These are phyloP conservation scores for Didymella arachidicola DNA, from an alignment of 2,329 filamentous ascomycete genomes.

Conservation along the genomic window DNA sequence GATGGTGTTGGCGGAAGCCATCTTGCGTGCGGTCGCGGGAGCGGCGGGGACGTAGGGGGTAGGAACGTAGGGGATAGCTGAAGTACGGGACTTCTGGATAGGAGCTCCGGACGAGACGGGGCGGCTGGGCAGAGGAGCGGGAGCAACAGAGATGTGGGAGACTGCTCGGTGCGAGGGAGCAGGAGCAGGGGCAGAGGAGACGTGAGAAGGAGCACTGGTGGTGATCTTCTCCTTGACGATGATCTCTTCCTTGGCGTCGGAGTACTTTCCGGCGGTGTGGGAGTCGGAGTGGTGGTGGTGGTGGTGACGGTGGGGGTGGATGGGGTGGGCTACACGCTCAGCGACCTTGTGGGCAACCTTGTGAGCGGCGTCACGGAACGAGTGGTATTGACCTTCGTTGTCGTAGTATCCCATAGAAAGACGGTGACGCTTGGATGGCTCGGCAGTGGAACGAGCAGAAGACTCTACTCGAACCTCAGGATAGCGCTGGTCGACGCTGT, in stretches of 20 bases:
- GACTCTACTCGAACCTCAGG: conserved; percentile 60
- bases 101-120: conserved; percentile 51
- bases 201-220: conserved; percentile 34
- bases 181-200: conserved; percentile 28
- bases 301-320: conserved; percentile 64
- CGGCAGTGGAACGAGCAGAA: conserved; percentile 60
- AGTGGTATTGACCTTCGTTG: conserved; percentile 79
- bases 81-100: conserved; percentile 40
- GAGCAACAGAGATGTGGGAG: conserved; percentile 32
- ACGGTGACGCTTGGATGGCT: conserved; percentile 59
- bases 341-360: conserved; percentile 61
- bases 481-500: conserved; percentile 51
- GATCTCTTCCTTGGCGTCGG: conserved; percentile 55
- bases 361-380: conserved; percentile 74
- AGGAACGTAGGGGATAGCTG: conserved; percentile 74
- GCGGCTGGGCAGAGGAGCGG: conserved; percentile 39
- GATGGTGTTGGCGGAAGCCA: conserved; percentile 80
- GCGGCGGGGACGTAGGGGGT: conserved; percentile 27
- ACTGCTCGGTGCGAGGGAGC: conserved; percentile 9
- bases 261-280: conserved; percentile 44
- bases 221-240: conserved; percentile 57
- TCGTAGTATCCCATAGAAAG: conserved; percentile 82
- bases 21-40: conserved; percentile 44
- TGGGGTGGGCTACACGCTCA: conserved; percentile 70
- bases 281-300: conserved; percentile 49